Percentiles rank a stretch among this genome's conserved stretches.
Evolutionary conservation across 2,329 filamentous ascomycete species (phyloP).

Genomic region (Zelopaecilomyces penicillatus): DNA sequence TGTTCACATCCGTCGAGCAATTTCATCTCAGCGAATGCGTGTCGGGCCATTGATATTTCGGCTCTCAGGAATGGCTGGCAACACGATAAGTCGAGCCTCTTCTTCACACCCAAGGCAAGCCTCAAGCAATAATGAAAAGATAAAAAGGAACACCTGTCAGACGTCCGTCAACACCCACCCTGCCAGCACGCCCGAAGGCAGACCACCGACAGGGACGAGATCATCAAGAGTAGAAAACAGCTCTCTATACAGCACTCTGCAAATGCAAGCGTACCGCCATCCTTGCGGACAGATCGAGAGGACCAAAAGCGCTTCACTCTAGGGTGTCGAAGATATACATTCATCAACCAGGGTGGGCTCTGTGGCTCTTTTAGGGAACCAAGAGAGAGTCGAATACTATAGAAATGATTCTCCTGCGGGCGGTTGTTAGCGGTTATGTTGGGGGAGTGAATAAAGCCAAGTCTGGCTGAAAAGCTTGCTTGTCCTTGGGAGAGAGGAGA

Average conservation of each 20-base stretch:
- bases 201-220: slow-evolving; percentile 69
- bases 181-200: slow-evolving; percentile 67
- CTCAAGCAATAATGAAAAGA: too few species aligned
- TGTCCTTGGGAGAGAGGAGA: neutral
- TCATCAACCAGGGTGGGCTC: slow-evolving; percentile 96
- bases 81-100: neutral
- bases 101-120: too few species aligned
- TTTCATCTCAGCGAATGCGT: too few species aligned
- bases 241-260: slow-evolving; percentile 62
- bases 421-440: slow-evolving; percentile 14
- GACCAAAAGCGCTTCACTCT: slow-evolving; percentile 66
- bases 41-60: neutral
- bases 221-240: slow-evolving; percentile 62
- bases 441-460: neutral
- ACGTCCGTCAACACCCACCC: slow-evolving; percentile 83
- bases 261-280: slow-evolving; percentile 38
- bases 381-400: slow-evolving; percentile 92
- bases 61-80: neutral
- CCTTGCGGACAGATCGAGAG: slow-evolving; percentile 55
- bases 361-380: slow-evolving; percentile 89
- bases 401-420: slow-evolving; percentile 81
- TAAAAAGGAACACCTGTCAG: slow-evolving; percentile 60
- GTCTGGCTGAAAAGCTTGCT: too few species aligned
- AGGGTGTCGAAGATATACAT: slow-evolving; percentile 72
- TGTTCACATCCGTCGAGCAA: neutral